phyloP scores from a whole-genome alignment of 768 basidiomycete genomes.

The Psilocybe subaeruginosa region DNA sequence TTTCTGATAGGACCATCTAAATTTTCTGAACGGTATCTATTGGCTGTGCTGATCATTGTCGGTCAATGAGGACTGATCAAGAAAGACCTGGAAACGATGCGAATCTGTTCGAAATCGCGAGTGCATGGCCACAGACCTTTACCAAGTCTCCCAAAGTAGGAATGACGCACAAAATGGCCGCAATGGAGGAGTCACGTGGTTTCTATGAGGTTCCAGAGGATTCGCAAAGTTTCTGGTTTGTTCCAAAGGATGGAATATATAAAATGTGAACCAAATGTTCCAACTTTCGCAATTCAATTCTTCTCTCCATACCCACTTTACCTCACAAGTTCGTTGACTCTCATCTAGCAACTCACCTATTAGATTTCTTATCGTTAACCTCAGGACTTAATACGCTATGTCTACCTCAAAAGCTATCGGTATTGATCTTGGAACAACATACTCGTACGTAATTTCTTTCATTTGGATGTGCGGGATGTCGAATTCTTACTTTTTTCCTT shows the following conservation, averaged over 20 bases:
- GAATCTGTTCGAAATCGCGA: background rate
- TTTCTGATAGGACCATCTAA: background rate
- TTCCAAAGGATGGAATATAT: constrained; percentile 41
- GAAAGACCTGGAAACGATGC: constrained; percentile 8
- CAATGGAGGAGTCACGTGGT: constrained; percentile 34
- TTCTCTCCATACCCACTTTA: constrained; percentile 22
- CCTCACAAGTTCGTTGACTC: constrained; percentile 11
- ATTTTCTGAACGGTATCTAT: background rate
- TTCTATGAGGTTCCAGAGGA: constrained; percentile 45
- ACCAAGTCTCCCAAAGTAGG: background rate
- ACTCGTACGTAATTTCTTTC: constrained; percentile 63
- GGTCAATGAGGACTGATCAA: background rate
- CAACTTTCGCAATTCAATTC: constrained; percentile 16
- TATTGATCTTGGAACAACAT: constrained; percentile 92
- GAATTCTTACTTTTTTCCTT: constrained; percentile 8
- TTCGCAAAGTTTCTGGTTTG: constrained; percentile 45
- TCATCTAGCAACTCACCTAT: constrained; percentile 6
- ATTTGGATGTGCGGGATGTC: background rate
- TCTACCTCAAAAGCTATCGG: constrained; percentile 81
- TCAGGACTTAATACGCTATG: constrained; percentile 37
- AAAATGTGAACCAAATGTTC: constrained; percentile 27
- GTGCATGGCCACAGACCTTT: background rate
- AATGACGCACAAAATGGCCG: constrained; percentile 22
- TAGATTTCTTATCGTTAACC: background rate
- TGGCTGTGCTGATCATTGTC: background rate